phyloP scores from a whole-genome alignment of 2,329 filamentous ascomycete species.

The Cordyceps cateniannulata region DNA sequence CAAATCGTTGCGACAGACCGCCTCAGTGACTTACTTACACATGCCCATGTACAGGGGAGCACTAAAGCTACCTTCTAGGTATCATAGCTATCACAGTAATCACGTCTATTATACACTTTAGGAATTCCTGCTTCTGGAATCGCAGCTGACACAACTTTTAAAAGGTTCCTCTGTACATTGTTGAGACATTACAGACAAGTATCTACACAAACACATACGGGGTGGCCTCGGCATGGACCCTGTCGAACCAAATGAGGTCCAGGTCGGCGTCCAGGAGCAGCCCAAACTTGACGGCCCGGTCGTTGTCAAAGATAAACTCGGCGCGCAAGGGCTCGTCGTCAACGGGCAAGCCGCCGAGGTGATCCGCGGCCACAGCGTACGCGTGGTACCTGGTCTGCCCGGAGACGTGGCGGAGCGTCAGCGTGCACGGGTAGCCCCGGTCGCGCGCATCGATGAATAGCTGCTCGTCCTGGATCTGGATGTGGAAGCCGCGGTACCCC shows the following conservation, averaged over 20 bases:
- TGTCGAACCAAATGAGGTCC: slow-evolving; percentile 1
- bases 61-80: no score
- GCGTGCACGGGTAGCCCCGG: not conserved
- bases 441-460: slow-evolving; percentile 9
- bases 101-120: no score
- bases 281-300: not conserved
- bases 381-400: slow-evolving; percentile 6
- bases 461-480: slow-evolving; percentile 2
- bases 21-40: no score
- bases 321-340: not conserved
- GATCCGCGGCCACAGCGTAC: not conserved
- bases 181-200: not conserved
- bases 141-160: no score
- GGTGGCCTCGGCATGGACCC: not conserved
- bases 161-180: no score
- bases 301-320: slow-evolving; percentile 5
- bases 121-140: no score
- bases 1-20: not conserved
- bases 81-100: no score
- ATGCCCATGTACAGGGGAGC: no score
- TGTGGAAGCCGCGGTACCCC: slow-evolving; percentile 1
- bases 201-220: not conserved
- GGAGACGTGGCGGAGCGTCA: slow-evolving; percentile 2
- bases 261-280: not conserved
- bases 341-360: not conserved